Conservation (phyloP, 495 filamentous ascomycete species). For the Neurospora sublineolata region DNA sequence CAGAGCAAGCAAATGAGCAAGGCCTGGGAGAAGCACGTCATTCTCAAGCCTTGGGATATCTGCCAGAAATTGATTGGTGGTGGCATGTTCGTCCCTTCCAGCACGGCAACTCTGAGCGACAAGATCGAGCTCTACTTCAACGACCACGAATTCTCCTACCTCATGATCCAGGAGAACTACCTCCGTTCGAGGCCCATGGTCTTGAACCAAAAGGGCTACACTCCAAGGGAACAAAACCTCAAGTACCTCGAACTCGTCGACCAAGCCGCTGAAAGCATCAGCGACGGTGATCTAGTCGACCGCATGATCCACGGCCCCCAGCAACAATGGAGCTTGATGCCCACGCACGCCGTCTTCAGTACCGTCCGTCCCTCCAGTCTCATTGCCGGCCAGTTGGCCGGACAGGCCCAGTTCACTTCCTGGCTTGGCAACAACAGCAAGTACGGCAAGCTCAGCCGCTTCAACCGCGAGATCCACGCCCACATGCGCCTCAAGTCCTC, state of each 20-base stretch:
- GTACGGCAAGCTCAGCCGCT: slow-evolving; percentile 71
- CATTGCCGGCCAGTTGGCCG: slow-evolving; percentile 60
- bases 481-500: slow-evolving; percentile 90
- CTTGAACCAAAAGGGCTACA: slow-evolving; percentile 43
- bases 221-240: slow-evolving; percentile 50
- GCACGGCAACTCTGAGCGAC: slow-evolving; percentile 80
- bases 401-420: slow-evolving; percentile 54
- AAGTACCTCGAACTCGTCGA: slow-evolving; percentile 76
- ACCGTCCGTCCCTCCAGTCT: slow-evolving; percentile 89
- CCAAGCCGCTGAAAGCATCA: slow-evolving; percentile 86
- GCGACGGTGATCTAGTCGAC: slow-evolving; percentile 92
- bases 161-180: slow-evolving; percentile 99
- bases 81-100: slow-evolving; percentile 70
- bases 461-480: slow-evolving; percentile 86
- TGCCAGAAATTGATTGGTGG: slow-evolving; percentile 79
- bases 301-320: slow-evolving; percentile 96
- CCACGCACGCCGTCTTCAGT: slow-evolving; percentile 91
- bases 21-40: slow-evolving; percentile 93
- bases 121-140: slow-evolving; percentile 99
- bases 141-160: slow-evolving; percentile 88
- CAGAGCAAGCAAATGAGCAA: slow-evolving; percentile 87
- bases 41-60: slow-evolving; percentile 98
- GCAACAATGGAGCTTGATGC: slow-evolving; percentile 97
- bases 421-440: slow-evolving; percentile 97
- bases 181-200: slow-evolving; percentile 64